A percentile compares a stretch with the other conserved stretches of the same genome.
Conservation (phyloP, 805 yeast genomes). For the Tetrapisispora phaffii region DNA sequence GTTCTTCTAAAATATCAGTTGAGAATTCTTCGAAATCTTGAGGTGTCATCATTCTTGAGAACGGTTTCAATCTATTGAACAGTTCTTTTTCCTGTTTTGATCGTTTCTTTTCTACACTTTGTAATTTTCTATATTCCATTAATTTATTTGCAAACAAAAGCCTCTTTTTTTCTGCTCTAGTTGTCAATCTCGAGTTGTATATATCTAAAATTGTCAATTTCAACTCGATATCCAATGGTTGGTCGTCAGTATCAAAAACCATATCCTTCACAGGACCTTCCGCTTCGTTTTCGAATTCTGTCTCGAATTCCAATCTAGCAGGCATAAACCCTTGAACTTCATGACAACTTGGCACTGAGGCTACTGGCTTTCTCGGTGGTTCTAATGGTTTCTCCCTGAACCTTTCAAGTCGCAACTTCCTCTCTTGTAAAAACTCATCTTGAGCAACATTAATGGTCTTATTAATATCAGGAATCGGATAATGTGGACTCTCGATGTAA, state of each 20-base stretch:
- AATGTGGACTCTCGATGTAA: constrained; percentile 58
- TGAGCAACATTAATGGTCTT: constrained; percentile 61
- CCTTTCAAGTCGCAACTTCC: constrained; percentile 64
- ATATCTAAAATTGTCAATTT: constrained; percentile 81
- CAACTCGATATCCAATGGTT: constrained; percentile 77
- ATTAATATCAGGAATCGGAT: constrained; percentile 84
- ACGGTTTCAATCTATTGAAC: constrained; percentile 65
- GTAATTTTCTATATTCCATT: constrained; percentile 75
- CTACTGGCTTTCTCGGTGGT: constrained; percentile 78
- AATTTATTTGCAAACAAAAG: constrained; percentile 64
- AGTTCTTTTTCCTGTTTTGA: constrained; percentile 85
- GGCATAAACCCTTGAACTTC: constrained; percentile 99
- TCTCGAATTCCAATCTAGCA: constrained; percentile 92
- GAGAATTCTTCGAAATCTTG: constrained; percentile 70
- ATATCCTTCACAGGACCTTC: constrained; percentile 89
- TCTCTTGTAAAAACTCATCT: constrained; percentile 53
- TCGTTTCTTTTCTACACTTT: constrained; percentile 73
- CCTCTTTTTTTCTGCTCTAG: constrained; percentile 89
- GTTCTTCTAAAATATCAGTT: constrained; percentile 65
- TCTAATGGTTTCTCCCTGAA: constrained; percentile 68
- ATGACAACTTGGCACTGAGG: constrained; percentile 92
- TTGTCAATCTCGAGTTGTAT: constrained; percentile 78
- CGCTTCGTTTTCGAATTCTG: constrained; percentile 94
- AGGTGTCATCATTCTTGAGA: constrained; percentile 69
- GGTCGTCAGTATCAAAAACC: constrained; percentile 91